Base-by-base conservation (phyloP, 345 rosid species). In the Hirschfeldia incana region DNA sequence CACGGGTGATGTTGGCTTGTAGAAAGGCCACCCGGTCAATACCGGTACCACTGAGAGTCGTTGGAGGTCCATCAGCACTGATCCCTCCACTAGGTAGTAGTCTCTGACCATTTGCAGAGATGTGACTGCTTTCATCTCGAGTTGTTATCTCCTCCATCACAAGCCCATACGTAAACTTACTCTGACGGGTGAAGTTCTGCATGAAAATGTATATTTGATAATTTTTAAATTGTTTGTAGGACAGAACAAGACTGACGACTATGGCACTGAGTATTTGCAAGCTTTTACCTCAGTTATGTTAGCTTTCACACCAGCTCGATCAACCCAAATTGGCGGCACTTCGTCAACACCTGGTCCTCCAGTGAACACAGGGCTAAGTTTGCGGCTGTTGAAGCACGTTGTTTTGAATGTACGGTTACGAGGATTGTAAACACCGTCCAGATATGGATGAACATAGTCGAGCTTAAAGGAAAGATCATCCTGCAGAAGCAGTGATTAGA, bases 281-380 rank as follows among this genome's bases (percentile, higher is more conserved):
- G 69, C 80, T 80, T 21, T 21, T 79, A 96, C 99, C 98, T 96
- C 98, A 27, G 97, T 93, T 72, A 93, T 90, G 78, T 91, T 96
- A 77, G 97, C 94, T 79, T 96, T 96, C 7, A 90, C 15, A 64
- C 99, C 99, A 83, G 97, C 91, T 77, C 99, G 90, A 85, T 96
- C 98, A 64, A 96, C 99, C 99, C 98, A 96, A 72, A 96, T 93
- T 5, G 99, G 97, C 59, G 97, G 98, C 51, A 96, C 99, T 88
- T 96, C 99, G 78, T 92, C 99, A 65, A 89, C 90, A 76, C 97
- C 97, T 2, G 98, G 97, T 53, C 99, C 99, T 71, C 98, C 98
- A 57, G 98, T 96, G 82, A 93, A 96, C 67, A 96, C 99, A 58
- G 98, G 99, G 83, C 99, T 96, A 15, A 96, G 77, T 80, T 95